These are phyloP conservation scores for Hypoxylon crocopeplum DNA, from an alignment of 495 filamentous ascomycete species.

Conservation along the genomic window DNA sequence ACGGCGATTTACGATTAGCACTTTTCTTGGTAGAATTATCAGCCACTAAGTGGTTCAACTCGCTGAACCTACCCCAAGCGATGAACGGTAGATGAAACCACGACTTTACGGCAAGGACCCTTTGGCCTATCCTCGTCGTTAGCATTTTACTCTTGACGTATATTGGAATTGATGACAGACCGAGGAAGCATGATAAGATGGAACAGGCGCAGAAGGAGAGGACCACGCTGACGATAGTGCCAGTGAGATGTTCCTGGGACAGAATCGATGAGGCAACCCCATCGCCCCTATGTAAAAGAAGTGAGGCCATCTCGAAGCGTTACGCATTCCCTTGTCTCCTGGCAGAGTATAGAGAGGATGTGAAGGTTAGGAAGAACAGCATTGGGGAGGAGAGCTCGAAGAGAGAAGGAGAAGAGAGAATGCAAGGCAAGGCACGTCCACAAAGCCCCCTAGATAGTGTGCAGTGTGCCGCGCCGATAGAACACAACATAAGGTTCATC, in stretches of 20 bases:
- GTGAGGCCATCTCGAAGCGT: conserved; percentile 18
- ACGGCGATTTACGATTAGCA: neutral
- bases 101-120: conserved; percentile 43
- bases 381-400: neutral
- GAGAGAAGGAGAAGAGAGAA: neutral
- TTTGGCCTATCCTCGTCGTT: conserved; percentile 41
- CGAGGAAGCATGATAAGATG: conserved; percentile 53
- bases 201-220: conserved; percentile 50
- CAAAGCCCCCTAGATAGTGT: neutral
- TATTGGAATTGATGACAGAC: conserved; percentile 33
- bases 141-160: neutral
- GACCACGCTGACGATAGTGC: conserved; percentile 49
- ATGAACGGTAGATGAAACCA: conserved; percentile 56
- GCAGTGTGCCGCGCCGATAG: neutral
- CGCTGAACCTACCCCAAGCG: conserved; percentile 51
- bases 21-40: neutral
- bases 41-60: neutral
- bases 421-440: neutral
- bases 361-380: neutral
- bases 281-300: conserved; percentile 9
- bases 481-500: conserved; percentile 6
- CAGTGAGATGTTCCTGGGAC: conserved; percentile 41
- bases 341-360: neutral
- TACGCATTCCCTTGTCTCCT: neutral
- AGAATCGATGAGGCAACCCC: neutral